Evolutionary conservation across 257 asterid species (phyloP).

Genomic region (Paraleonurus japonicus): DNA sequence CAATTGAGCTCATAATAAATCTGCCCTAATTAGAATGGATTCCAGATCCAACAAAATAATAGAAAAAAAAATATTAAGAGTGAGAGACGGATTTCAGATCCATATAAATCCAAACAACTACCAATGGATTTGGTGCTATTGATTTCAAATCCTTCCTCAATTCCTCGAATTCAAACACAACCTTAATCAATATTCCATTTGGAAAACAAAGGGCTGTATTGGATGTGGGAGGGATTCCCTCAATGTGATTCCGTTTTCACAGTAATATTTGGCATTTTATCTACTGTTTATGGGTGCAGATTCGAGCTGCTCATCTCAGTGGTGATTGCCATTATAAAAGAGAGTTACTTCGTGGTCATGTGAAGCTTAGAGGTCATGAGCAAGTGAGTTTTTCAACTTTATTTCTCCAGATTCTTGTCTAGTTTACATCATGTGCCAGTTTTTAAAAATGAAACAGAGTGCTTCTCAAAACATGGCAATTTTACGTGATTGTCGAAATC

Average conservation of each 20-base stretch:
- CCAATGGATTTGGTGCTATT: neutral
- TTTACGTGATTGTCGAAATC: constrained; percentile 8
- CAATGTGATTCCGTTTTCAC: neutral
- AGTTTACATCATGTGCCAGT: neutral
- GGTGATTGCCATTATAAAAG: constrained; percentile 95
- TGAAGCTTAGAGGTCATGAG: constrained; percentile 74
- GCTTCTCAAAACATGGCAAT: neutral
- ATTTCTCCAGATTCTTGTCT: neutral
- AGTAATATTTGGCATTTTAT: neutral
- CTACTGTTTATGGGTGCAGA: constrained; percentile 37
- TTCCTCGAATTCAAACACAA: neutral
- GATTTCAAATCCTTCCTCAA: neutral
- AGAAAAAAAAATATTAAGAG: no score
- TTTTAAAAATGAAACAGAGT: neutral
- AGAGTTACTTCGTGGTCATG: constrained; percentile 70
- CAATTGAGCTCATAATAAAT: no score
- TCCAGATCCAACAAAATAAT: no score
- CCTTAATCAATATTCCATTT: neutral
- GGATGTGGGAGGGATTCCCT: neutral
- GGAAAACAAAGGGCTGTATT: neutral
- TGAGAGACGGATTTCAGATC: neutral
- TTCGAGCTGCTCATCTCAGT: constrained; percentile 90
- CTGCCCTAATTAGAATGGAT: no score
- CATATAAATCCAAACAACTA: neutral
- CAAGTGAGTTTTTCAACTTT: constrained; percentile 48